Evolutionary conservation across 345 rosid species (phyloP).

Genomic region (Sisymbrium altissimum): DNA sequence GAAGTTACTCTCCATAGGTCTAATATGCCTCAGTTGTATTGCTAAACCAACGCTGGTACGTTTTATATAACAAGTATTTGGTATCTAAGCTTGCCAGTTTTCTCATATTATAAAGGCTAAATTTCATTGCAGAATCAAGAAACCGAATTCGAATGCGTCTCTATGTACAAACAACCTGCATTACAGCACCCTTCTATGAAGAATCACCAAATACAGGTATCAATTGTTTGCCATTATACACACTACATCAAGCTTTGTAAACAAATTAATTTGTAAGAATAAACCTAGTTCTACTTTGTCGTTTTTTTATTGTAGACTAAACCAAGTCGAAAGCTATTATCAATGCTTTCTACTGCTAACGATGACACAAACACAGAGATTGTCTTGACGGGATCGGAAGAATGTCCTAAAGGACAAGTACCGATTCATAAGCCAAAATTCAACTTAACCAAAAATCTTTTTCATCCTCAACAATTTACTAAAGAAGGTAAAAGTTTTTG

Average conservation of each 20-base stretch:
- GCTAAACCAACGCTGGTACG: conserved; percentile 18
- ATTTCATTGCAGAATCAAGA: conserved; percentile 12
- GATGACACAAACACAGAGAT: neutral
- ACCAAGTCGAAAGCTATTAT: conserved; percentile 24
- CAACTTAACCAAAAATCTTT: conserved; percentile 3
- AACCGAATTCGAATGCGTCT: conserved; percentile 23
- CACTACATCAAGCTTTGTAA: neutral
- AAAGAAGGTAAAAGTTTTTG: conserved; percentile 19
- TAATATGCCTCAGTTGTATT: neutral
- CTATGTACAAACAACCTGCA: conserved; percentile 15
- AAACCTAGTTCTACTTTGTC: neutral
- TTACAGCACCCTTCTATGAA: conserved; percentile 18
- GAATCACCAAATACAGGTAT: conserved; percentile 18
- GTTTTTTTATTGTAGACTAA: neutral
- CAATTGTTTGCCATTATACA: neutral
- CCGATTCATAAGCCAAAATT: conserved; percentile 21
- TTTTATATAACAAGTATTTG: neutral
- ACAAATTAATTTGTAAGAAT: neutral
- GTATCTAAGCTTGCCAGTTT: neutral
- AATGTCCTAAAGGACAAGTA: conserved; percentile 29
- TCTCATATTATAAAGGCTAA: neutral
- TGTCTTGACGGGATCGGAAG: conserved; percentile 5
- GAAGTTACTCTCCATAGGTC: neutral
- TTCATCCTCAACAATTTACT: conserved; percentile 1
- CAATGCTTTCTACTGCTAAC: conserved; percentile 13